Evolutionary conservation across 495 filamentous ascomycete genomes (phyloP), one percentile per base, ranked within the genome.

Genomic region (Elasticomyces elasticus): DNA sequence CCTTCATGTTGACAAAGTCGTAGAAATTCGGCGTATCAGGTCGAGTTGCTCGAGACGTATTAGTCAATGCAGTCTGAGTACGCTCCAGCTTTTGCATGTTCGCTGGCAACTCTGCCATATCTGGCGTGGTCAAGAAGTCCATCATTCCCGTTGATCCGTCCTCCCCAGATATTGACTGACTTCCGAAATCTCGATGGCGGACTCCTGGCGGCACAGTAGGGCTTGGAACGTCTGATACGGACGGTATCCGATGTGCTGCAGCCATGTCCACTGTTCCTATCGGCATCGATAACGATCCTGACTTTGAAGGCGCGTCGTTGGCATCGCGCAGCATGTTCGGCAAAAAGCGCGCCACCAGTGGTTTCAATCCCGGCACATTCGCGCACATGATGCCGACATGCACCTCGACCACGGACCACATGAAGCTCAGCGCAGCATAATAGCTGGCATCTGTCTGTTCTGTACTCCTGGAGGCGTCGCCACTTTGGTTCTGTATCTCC

Each of bases 321-420:
- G 68, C 67, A 55, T 77, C 74, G 23, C 74, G 74, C 30, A 92
- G 74, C 71, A 92, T 74, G 40, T 79, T 74, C 4, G 90, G 90
- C 22, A 91, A 66, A 44, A 92, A 77, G 10, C 79, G 79, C 40
- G 86, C 79, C 51, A 88, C 80, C 17, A 96, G 74, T 13, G 90
- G 90, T 62, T 95, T 96, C 57, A 95, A 71, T 19, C 85, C 90
- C 13, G 89, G 90, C 25, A 94, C 83, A 61, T 88, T 95, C 44
- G 81, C 89, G 54, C 86, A 92, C 38, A 90, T 84, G 51, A 95
- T 86, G 7, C 89, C 89, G 7, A 89, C 74, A 61, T 94, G 89
- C 66, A 95, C 87, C 67, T 95, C 89, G 55, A 96, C 79, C 9
- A 82, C 86, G 17, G 85, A 90, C 89, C 89, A 96, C 84, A 95